Evolutionary conservation across 1,284 basidiomycete genomes (phyloP), one percentile per base, ranked within the genome.

Genomic region (Salmacisia buchloeana): DNA sequence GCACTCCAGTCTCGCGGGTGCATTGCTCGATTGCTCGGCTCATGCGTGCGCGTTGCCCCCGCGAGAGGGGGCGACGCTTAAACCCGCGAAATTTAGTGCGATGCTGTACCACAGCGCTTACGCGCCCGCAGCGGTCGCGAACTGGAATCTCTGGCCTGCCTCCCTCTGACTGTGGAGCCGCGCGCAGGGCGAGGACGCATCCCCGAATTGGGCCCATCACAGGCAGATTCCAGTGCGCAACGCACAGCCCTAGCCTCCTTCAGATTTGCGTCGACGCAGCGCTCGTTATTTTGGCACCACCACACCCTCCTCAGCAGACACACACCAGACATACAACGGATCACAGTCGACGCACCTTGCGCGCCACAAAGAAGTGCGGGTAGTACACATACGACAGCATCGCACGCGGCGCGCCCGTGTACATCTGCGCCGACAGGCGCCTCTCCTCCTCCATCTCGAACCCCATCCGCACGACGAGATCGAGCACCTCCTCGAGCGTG

Each of bases 341-440:
- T 56, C 23, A 58, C 18, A 21, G 23, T 13, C n/a, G 68, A 18
- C 65, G 64, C 39, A 74, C 68, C 59, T 79, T 79, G 49, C 74
- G 66, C 45, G 75, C 76, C 4, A 77, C 77, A 74, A 79, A 81
- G 61, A 81, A 80, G 59, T 74, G 70, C 3, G 83, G 83, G n/a
- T 88, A 85, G 80, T 97, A 97, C 21, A 89, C 84, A 75, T 97
- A 94, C 34, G 86, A 85, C n/a, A 97, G 83, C 90, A 97, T 91
- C 25, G 86, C 87, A 67, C 87, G 84, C 3, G 86, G 83, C 72
- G 92, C 91, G 68, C 87, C 90, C 6, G 92, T 94, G 77, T 97
- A 98, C 1, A 89, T 90, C 61, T 74, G 75, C 21, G 91, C 89
- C 66, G 87, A 84, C 58, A 97, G 86, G 31, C 85, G 87, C 58